phyloP scores from a whole-genome alignment of 2,329 filamentous ascomycete genomes.

The Fusarium oligoseptatum region DNA sequence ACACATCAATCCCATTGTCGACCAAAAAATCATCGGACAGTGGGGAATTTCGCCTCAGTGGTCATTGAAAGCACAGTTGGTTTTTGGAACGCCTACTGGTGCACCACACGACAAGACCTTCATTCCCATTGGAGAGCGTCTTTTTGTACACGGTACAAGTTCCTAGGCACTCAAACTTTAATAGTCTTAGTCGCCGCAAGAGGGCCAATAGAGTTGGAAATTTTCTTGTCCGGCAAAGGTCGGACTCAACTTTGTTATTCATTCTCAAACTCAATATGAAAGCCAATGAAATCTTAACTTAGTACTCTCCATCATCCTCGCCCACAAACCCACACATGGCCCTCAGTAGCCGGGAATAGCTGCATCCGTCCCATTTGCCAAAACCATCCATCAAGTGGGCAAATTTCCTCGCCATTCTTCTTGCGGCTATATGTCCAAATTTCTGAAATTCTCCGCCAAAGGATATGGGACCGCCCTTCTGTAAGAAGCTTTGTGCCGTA shows the following conservation, averaged over 20 bases:
- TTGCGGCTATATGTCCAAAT: background rate
- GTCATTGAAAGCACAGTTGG: slow-evolving; percentile 27
- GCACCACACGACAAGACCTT: slow-evolving; percentile 8
- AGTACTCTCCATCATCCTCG: background rate
- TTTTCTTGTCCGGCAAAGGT: background rate
- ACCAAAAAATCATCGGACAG: slow-evolving; percentile 19
- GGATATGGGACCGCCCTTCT: background rate
- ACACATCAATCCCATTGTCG: slow-evolving; percentile 25
- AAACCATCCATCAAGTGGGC: slow-evolving; percentile 25
- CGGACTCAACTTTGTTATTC: background rate
- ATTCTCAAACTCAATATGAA: background rate
- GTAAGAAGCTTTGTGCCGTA: background rate
- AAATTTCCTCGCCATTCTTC: slow-evolving; percentile 21
- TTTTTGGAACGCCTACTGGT: slow-evolving; percentile 18
- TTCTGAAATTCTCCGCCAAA: slow-evolving; percentile 12
- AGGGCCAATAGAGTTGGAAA: background rate
- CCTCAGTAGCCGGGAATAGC: slow-evolving; percentile 17
- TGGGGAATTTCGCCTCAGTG: slow-evolving; percentile 26
- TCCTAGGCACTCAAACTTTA: background rate
- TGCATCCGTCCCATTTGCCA: slow-evolving; percentile 14
- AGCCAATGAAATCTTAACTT: background rate
- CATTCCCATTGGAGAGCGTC: background rate
- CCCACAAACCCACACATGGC: slow-evolving; percentile 10
- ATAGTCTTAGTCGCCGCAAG: background rate
- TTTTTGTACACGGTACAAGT: slow-evolving; percentile 12